phyloP scores from a whole-genome alignment of 2,329 filamentous ascomycete species.

The Trichophyton mentagrophytes region DNA sequence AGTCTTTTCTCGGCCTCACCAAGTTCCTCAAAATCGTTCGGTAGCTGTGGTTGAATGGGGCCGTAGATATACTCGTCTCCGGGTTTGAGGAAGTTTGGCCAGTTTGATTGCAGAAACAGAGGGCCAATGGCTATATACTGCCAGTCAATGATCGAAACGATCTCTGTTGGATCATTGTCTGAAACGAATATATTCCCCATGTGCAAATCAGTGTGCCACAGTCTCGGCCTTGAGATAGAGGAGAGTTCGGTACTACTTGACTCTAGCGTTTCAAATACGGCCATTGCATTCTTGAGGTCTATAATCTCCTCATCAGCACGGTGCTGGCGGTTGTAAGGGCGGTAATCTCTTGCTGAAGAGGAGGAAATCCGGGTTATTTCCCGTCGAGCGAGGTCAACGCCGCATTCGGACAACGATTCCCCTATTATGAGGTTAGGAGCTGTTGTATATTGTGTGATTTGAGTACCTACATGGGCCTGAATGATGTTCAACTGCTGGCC shows the following conservation, averaged over 20 bases:
- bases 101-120: conserved; percentile 17
- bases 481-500: too few relatives aligned
- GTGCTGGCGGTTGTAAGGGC: not conserved
- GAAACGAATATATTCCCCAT: conserved; percentile 30
- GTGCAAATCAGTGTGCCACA: conserved; percentile 33
- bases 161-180: conserved; percentile 13
- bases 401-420: not conserved
- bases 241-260: not conserved
- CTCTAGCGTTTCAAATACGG: not conserved
- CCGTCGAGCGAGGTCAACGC: not conserved
- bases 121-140: conserved; percentile 24
- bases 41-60: conserved; percentile 13
- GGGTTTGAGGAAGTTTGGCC: conserved; percentile 18
- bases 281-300: not conserved
- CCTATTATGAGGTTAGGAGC: not conserved
- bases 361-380: not conserved
- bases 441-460: not conserved
- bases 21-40: conserved; percentile 12
- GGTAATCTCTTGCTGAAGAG: not conserved
- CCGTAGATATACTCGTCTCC: conserved; percentile 18
- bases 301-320: not conserved
- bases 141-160: conserved; percentile 31
- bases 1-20: conserved; percentile 7
- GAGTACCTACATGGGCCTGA: not conserved
- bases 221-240: not conserved